A percentile compares a stretch with the other conserved stretches of the same genome.
Evolutionary conservation across 1,139 yeast species (phyloP).

Genomic region (Scheffersomyces parashehatae): DNA sequence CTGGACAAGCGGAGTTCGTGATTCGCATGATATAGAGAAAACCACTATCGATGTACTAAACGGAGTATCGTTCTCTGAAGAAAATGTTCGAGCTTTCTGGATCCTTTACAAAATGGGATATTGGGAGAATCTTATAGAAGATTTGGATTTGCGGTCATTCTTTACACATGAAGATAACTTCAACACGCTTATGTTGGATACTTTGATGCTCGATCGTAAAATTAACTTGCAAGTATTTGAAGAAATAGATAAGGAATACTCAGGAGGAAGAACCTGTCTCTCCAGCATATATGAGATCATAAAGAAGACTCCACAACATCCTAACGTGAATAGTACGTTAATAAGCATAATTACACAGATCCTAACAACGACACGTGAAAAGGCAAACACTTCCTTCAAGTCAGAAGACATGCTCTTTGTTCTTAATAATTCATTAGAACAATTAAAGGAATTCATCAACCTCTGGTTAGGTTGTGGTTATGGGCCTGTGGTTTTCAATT

Average conservation of each 20-base stretch:
- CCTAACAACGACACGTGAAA: conserved; percentile 5
- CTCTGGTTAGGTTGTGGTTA: conserved; percentile 29
- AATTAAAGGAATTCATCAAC: conserved; percentile 14
- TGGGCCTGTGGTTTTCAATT: conserved; percentile 25
- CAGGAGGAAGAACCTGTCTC: conserved; percentile 1
- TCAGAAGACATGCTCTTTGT: conserved; percentile 10
- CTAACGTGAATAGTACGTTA: conserved; percentile 24
- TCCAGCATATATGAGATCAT: conserved; percentile 14
- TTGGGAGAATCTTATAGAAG: conserved; percentile 29
- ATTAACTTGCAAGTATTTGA: conserved; percentile 6
- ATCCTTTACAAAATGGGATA: conserved; percentile 25
- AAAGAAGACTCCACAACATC: conserved; percentile 21
- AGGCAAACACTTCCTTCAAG: conserved; percentile 1
- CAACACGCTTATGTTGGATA: conserved; percentile 20
- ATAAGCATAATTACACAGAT: conserved; percentile 14
- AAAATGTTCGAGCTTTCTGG: conserved; percentile 27
- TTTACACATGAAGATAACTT: conserved; percentile 7
- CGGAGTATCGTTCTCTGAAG: conserved; percentile 12
- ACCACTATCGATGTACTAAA: conserved; percentile 17
- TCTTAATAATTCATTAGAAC: conserved; percentile 10
- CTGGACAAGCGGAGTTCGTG: conserved; percentile 27
- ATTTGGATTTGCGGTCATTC: conserved; percentile 11
- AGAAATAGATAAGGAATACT: not conserved
- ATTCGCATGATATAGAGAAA: conserved; percentile 13
- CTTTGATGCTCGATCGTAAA: conserved; percentile 16